phyloP scores from a whole-genome alignment of 257 asterid genomes.

The Henckelia pumila region DNA sequence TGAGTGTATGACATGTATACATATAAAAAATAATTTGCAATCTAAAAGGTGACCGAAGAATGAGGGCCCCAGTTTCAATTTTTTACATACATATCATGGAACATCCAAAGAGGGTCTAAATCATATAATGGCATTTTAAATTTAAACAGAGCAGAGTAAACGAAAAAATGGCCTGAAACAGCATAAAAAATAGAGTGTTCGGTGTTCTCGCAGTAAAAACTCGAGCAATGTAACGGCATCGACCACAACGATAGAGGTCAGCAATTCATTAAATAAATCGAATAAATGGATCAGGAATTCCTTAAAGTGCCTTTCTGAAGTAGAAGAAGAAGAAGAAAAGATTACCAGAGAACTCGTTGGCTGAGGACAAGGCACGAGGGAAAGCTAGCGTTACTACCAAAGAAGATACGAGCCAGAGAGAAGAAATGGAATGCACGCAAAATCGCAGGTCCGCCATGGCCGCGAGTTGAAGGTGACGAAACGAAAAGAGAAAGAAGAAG shows the following conservation, averaged over 20 bases:
- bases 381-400: slow-evolving; percentile 13
- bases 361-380: slow-evolving; percentile 22
- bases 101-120: too few relatives aligned
- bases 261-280: slow-evolving; percentile 8
- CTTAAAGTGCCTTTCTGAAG: background rate
- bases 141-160: slow-evolving; percentile 1
- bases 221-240: slow-evolving; percentile 2
- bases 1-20: background rate
- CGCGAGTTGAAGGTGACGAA: background rate
- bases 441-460: slow-evolving; percentile 29
- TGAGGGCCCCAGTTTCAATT: too few relatives aligned
- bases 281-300: background rate
- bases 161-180: background rate
- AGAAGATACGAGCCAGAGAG: slow-evolving; percentile 2
- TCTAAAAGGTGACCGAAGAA: background rate
- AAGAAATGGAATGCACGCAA: background rate
- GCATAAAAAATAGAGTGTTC: background rate
- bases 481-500: background rate
- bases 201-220: too few relatives aligned
- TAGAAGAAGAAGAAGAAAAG: slow-evolving; percentile 1
- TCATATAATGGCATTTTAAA: too few relatives aligned
- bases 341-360: slow-evolving; percentile 33
- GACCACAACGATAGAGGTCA: slow-evolving; percentile 4
- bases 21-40: background rate
- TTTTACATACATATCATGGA: background rate